phyloP scores from a whole-genome alignment of 2,329 filamentous ascomycete genomes.

The Geoglossum cookeanum region DNA sequence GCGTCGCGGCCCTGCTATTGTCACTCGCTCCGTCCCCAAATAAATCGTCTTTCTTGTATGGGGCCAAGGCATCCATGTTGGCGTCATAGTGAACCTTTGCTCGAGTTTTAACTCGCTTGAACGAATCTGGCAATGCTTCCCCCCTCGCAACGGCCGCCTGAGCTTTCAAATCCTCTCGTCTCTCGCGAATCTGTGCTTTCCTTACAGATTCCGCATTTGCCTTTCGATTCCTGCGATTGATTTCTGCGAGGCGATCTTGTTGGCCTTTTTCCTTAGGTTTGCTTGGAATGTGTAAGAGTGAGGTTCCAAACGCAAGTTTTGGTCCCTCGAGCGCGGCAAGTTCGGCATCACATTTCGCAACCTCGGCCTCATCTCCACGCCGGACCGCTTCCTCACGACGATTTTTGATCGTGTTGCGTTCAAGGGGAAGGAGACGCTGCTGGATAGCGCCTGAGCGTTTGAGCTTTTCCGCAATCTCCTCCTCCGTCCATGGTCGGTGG shows the following conservation, averaged over 20 bases:
- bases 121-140: constrained; percentile 34
- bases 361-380: constrained; percentile 40
- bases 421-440: constrained; percentile 43
- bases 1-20: constrained; percentile 28
- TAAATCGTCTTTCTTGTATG: constrained; percentile 23
- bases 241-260: constrained; percentile 62
- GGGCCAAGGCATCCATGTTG: constrained; percentile 16
- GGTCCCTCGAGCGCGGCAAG: constrained; percentile 39
- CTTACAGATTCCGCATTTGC: constrained; percentile 81
- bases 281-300: constrained; percentile 34
- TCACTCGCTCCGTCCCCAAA: constrained; percentile 25
- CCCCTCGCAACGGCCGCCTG: constrained; percentile 39
- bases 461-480: constrained; percentile 64
- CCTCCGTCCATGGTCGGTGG: constrained; percentile 63
- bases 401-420: constrained; percentile 47
- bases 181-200: constrained; percentile 69
- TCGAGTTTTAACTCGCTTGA: constrained; percentile 43
- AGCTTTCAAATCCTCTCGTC: constrained; percentile 19
- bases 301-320: constrained; percentile 55
- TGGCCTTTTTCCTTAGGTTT: constrained; percentile 37
- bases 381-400: constrained; percentile 47
- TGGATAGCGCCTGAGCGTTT: constrained; percentile 49
- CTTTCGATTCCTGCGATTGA: constrained; percentile 71
- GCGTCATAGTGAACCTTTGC: constrained; percentile 48
- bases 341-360: constrained; percentile 29